Evolutionary conservation across 352 stramenopile species (phyloP).

Genomic region (Aphanomyces stellatus): DNA sequence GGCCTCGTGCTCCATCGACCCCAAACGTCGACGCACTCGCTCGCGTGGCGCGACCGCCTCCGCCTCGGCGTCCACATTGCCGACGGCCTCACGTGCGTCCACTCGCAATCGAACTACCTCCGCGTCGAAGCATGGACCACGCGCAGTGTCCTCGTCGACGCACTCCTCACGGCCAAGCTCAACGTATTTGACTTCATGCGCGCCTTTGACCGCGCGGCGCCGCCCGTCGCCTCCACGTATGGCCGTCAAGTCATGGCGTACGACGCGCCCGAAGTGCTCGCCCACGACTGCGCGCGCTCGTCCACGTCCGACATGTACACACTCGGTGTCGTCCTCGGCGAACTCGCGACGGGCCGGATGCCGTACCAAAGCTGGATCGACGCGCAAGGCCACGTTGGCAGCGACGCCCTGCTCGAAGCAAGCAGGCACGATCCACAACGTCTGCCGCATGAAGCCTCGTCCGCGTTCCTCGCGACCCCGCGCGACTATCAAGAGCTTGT

Average conservation of each 20-base stretch:
- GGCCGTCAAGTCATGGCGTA: constrained; percentile 47
- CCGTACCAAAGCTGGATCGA: constrained; percentile 26
- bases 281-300: constrained; percentile 20
- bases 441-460: neutral
- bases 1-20: constrained; percentile 31
- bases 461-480: neutral
- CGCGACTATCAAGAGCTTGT: neutral
- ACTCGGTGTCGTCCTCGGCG: constrained; percentile 49
- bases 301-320: constrained; percentile 43
- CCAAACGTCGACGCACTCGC: neutral
- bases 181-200: constrained; percentile 51
- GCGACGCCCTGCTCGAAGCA: neutral
- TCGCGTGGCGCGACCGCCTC: constrained; percentile 23
- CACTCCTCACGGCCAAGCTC: constrained; percentile 40
- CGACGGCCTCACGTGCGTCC: constrained; percentile 49
- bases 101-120: constrained; percentile 30
- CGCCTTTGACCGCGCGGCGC: constrained; percentile 12
- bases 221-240: constrained; percentile 23
- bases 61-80: constrained; percentile 57
- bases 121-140: constrained; percentile 21
- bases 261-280: constrained; percentile 46
- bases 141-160: constrained; percentile 48
- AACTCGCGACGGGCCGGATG: constrained; percentile 42
- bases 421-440: neutral
- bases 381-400: neutral